Conservation (phyloP, 2,329 filamentous ascomycete genomes). For the Cordyceps tenuipes region DNA sequence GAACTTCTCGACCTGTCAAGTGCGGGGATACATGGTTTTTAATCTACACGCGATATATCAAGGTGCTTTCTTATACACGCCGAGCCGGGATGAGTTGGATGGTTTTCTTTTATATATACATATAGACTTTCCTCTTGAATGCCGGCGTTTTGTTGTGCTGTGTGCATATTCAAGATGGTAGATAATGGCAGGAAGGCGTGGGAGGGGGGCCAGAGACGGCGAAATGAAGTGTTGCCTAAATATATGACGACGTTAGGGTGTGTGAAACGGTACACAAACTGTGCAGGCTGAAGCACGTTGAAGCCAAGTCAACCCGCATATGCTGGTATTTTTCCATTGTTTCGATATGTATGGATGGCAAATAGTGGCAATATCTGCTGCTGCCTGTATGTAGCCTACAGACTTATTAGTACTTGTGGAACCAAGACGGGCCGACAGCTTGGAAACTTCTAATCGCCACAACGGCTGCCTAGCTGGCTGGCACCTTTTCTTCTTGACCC, state of each 20-base stretch:
- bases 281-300: too few relatives aligned
- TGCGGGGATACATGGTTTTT: not conserved
- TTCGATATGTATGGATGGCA: too few relatives aligned
- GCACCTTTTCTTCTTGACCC: not conserved
- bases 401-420: not conserved
- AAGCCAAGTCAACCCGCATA: too few relatives aligned
- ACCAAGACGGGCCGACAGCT: not conserved
- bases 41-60: not conserved
- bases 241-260: not conserved
- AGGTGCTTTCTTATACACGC: not conserved
- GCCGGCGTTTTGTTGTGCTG: not conserved
- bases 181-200: not conserved
- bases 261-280: not conserved
- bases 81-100: constrained; percentile 2
- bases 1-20: not conserved
- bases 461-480: not conserved
- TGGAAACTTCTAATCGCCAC: not conserved
- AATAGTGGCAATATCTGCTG: not conserved
- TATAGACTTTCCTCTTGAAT: constrained; percentile 7
- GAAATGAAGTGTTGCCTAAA: not conserved
- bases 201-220: not conserved
- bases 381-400: not conserved
- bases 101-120: too few relatives aligned
- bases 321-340: too few relatives aligned
- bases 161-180: not conserved